Conservation (phyloP, 768 basidiomycete species). For the Leccinum rimulosum region DNA sequence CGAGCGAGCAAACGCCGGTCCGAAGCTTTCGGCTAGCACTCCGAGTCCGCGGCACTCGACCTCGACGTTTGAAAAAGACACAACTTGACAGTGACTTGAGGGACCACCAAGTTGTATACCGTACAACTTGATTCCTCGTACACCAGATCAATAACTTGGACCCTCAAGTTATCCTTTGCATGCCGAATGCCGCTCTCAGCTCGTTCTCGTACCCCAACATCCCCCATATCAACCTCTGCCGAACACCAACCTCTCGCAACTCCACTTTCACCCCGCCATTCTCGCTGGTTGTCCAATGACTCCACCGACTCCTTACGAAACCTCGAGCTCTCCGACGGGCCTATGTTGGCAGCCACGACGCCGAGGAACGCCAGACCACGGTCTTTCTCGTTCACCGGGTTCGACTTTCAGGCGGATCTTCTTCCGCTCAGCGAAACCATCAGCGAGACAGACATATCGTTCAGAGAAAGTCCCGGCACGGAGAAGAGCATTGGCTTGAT, state of each 20-base stretch:
- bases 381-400: slow-evolving; percentile 70
- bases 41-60: too few relatives aligned
- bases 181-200: slow-evolving; percentile 22
- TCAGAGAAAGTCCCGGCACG: slow-evolving; percentile 48
- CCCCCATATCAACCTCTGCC: slow-evolving; percentile 10
- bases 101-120: too few relatives aligned
- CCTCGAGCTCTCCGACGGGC: slow-evolving; percentile 73
- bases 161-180: background rate
- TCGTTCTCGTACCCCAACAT: slow-evolving; percentile 17
- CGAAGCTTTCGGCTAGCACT: too few relatives aligned
- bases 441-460: slow-evolving; percentile 59
- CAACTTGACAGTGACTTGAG: too few relatives aligned
- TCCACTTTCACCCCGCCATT: slow-evolving; percentile 1
- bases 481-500: slow-evolving; percentile 77
- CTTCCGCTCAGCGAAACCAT: slow-evolving; percentile 76
- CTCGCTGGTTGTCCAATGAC: slow-evolving; percentile 33
- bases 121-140: background rate
- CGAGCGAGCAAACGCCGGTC: too few relatives aligned
- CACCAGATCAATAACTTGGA: background rate
- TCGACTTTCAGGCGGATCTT: slow-evolving; percentile 76
- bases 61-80: too few relatives aligned
- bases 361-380: slow-evolving; percentile 37
- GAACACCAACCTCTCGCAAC: slow-evolving; percentile 13
- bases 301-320: slow-evolving; percentile 77
- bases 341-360: slow-evolving; percentile 28